These are phyloP conservation scores for Pulicaria dysenterica DNA, from an alignment of 129 eudicot genomes.

Conservation along the genomic window DNA sequence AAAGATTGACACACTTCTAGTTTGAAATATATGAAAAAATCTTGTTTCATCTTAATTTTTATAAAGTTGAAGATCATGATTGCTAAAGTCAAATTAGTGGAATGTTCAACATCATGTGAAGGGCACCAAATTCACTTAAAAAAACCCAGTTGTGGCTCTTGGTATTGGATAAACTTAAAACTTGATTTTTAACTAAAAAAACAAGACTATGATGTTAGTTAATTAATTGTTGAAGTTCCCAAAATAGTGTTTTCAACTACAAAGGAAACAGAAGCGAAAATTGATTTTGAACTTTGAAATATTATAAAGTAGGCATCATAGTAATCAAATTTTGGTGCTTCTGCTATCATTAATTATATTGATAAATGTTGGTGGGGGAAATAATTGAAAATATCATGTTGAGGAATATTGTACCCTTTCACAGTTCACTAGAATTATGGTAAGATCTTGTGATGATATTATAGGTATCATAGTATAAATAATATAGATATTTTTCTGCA, in stretches of 20 bases:
- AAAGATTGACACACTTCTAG: neutral
- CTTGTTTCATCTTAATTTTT: too few relatives aligned
- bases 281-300: neutral
- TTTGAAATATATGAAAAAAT: neutral
- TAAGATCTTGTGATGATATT: slow-evolving; percentile 29
- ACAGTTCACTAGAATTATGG: slow-evolving; percentile 32
- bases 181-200: neutral
- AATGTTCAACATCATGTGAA: slow-evolving; percentile 28
- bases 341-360: slow-evolving; percentile 14
- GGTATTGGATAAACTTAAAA: slow-evolving; percentile 21
- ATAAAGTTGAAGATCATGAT: slow-evolving; percentile 13
- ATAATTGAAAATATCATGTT: slow-evolving; percentile 23
- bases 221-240: neutral
- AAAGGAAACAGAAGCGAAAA: neutral
- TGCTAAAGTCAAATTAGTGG: slow-evolving; percentile 27
- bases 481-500: slow-evolving; percentile 1
- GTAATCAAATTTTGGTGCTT: slow-evolving; percentile 20
- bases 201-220: neutral
- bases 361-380: slow-evolving; percentile 38
- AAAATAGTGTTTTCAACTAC: slow-evolving; percentile 13
- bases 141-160: slow-evolving; percentile 12
- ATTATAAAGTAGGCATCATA: neutral
- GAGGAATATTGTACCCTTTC: slow-evolving; percentile 31
- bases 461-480: slow-evolving; percentile 16
- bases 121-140: slow-evolving; percentile 18